Evolutionary conservation across 805 yeast genomes (phyloP).

Genomic region (Kazachstania psychrophila): DNA sequence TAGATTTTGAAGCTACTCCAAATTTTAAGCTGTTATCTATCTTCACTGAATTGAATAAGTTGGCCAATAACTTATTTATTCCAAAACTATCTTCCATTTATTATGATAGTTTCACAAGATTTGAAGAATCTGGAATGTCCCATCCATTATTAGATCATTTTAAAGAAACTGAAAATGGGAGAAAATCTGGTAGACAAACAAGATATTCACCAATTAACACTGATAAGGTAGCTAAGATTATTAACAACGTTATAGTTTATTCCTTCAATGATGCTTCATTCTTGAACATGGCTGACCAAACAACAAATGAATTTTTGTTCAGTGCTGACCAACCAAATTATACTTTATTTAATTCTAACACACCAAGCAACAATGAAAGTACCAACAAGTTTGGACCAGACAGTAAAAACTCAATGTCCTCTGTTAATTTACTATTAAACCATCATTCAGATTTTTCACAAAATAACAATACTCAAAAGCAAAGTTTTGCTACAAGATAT

Average conservation of each 20-base stretch:
- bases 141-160: background rate
- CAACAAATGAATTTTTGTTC: slow-evolving; percentile 21
- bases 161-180: background rate
- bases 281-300: slow-evolving; percentile 24
- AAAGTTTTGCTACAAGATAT: slow-evolving; percentile 25
- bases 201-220: slow-evolving; percentile 12
- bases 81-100: slow-evolving; percentile 18
- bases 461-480: slow-evolving; percentile 5
- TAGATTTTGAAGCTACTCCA: slow-evolving; percentile 29
- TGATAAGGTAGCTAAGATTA: slow-evolving; percentile 21
- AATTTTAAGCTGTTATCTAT: slow-evolving; percentile 28
- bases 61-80: slow-evolving; percentile 21
- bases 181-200: background rate
- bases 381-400: background rate
- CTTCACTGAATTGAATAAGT: slow-evolving; percentile 24
- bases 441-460: background rate
- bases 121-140: slow-evolving; percentile 9
- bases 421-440: slow-evolving; percentile 8
- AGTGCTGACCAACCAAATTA: slow-evolving; percentile 7
- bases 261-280: slow-evolving; percentile 29
- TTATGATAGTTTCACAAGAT: slow-evolving; percentile 19
- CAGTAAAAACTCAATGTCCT: slow-evolving; percentile 6
- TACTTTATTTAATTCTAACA: slow-evolving; percentile 4
- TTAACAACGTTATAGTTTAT: slow-evolving; percentile 25
- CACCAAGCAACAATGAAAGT: background rate